Base-by-base conservation (phyloP, 2,329 filamentous ascomycete species). In the Cytospora piceicola region DNA sequence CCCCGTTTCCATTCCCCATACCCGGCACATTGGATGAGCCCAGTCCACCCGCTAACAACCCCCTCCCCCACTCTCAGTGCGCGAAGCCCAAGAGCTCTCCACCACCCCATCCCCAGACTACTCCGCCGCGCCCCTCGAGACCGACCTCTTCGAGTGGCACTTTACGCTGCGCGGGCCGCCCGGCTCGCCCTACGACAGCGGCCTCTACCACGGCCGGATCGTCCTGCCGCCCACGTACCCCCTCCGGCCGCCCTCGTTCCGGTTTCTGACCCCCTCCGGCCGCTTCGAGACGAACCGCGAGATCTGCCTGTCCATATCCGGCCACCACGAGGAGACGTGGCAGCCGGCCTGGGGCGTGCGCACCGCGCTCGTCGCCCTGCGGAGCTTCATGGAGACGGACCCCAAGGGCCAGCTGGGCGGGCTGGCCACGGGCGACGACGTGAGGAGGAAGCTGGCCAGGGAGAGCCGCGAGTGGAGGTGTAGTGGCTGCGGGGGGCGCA, bases 241-340 rank as follows among this genome's bases (percentile, higher is more conserved):
- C 0, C 86, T 97, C 3, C 91, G 94, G 1, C 95, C 95, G 1
- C 95, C 95, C 0, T 91, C 88, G n/a, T 98, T 99, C 82, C 92
- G 95, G 72, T 98, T 99, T 82, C 84, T 93, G 8, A 98, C 95
- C 0, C 93, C 95, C 0, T 92, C 88, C 30, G 95, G 94, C 61
- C 88, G 95, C 68, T 99, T 99, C 79, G 95, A 98, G 78, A 90
- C 93, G 63, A 99, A 99, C 76, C 88, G 95, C 70, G 94, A 98
- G 81, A 98, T 99, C 72, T 99, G 95, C 75, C 87, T 99, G 20
- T 92, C 88, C 73, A 99, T 98, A 73, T 92, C 88, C 61, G 94
- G 94, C 2, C 94, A 97, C 78, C 95, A 99, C 79, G 95, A 98
- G 77, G 95, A 98, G 81, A 96, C 92, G 20, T 99, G 95, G 95